Conservation (phyloP, 2,329 filamentous ascomycete genomes). For the Onygenales sp. region DNA sequence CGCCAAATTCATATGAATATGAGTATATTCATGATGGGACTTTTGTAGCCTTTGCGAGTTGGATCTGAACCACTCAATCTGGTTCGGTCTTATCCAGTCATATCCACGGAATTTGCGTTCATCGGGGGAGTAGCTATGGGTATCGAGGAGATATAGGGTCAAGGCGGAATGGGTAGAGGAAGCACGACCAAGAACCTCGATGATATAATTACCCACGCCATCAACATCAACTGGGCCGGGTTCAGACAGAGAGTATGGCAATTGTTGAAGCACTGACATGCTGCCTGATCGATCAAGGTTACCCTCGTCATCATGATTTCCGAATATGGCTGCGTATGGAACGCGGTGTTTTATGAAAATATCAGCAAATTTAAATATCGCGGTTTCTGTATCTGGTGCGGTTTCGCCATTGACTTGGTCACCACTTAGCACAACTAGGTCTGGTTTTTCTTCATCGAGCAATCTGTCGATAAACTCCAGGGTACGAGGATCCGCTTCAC, state of each 20-base stretch:
- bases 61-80: constrained; percentile 88
- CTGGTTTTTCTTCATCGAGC: constrained; percentile 85
- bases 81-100: constrained; percentile 90
- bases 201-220: constrained; percentile 87
- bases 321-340: constrained; percentile 88
- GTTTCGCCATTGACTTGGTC: constrained; percentile 95
- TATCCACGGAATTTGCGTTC: constrained; percentile 85
- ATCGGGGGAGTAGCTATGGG: constrained; percentile 84
- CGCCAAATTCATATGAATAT: constrained; percentile 88
- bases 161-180: constrained; percentile 77
- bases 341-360: constrained; percentile 79
- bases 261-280: constrained; percentile 75
- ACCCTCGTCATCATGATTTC: constrained; percentile 93
- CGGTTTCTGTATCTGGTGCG: constrained; percentile 80
- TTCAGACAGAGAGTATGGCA: constrained; percentile 82
- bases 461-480: constrained; percentile 78
- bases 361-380: constrained; percentile 86
- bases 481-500: constrained; percentile 85
- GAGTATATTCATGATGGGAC: constrained; percentile 73
- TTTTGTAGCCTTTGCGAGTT: constrained; percentile 66
- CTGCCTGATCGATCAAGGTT: constrained; percentile 65
- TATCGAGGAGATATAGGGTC: constrained; percentile 91
- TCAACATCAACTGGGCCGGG: constrained; percentile 76
- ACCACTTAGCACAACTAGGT: constrained; percentile 82
- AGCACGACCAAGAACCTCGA: constrained; percentile 78